Evolutionary conservation across 2,329 filamentous ascomycete species (phyloP), one percentile per base, ranked within the genome.

Genomic region (Fusarium liriodendri): DNA sequence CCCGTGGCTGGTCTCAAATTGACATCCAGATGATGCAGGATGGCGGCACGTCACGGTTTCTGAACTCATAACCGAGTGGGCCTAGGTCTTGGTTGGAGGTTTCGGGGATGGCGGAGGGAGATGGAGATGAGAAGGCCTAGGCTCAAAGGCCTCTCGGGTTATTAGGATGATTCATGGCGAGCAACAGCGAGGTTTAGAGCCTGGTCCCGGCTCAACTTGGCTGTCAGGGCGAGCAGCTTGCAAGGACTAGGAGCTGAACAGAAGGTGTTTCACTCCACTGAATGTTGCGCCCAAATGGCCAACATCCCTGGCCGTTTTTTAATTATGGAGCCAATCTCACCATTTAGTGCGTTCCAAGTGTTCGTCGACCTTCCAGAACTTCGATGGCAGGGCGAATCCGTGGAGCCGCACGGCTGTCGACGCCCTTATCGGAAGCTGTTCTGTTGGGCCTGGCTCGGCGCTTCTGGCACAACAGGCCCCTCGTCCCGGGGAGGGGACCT

Each of bases 291-390:
- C 74, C 62, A 66, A 75, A 63, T 62, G 40, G 47, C 50, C 50
- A 64, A 33, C 55, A 67, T 69, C 74, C 77, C 64, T 77, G 74
- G 20, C 33, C 35, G 71, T 54, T 66, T 67, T 65, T 71, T 75
- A 68, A 75, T 76, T 77, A 76, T 78, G 76, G 77, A 77, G 72
- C 74, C 67, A 77, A 76, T 72, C 66, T 78, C 75, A 72, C 72
- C 66, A 71, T 72, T 72, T 78, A 78, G 75, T 74, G 77, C 66
- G 76, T 78, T 79, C 77, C 76, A 76, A 78, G 73, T 74, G 66
- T 73, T 73, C 52, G 62, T 75, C 66, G 70, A 74, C 70, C 77
- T 78, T 78, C 77, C 72, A 78, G 77, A 78, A 78, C 75, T 72
- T 76, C 76, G 62, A 78, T 76, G 68, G 72, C 72, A 77, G 70